Evolutionary conservation across 306 rosid genomes (phyloP).

Genomic region (Cicer arietinum): DNA sequence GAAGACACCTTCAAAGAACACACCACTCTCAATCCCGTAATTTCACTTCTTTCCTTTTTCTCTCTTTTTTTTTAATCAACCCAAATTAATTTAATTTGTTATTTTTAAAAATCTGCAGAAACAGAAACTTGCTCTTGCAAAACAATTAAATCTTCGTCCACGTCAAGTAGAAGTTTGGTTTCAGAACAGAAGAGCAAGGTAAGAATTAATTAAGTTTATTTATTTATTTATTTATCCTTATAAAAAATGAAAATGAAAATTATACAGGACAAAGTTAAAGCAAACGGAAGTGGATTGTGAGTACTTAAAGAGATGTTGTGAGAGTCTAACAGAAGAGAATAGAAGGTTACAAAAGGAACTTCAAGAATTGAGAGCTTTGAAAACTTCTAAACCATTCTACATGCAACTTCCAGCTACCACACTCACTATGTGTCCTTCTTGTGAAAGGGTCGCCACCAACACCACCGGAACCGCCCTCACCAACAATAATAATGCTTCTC

Average conservation of each 20-base stretch:
- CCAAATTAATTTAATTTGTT: too few relatives aligned
- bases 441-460: constrained; percentile 77
- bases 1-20: constrained; percentile 96
- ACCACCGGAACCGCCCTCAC: constrained; percentile 36
- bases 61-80: background rate
- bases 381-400: constrained; percentile 79
- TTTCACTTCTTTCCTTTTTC: background rate
- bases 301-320: constrained; percentile 89
- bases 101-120: constrained; percentile 55
- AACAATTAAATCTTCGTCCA: constrained; percentile 86
- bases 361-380: constrained; percentile 89
- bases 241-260: background rate
- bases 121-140: constrained; percentile 85
- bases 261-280: constrained; percentile 86
- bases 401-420: constrained; percentile 98
- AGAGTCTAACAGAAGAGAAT: constrained; percentile 90
- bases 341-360: constrained; percentile 89
- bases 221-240: background rate
- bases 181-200: constrained; percentile 99
- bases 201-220: background rate
- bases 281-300: constrained; percentile 99
- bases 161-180: constrained; percentile 99
- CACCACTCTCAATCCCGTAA: constrained; percentile 89
- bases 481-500: constrained; percentile 17
- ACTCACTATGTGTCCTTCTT: constrained; percentile 97